Evolutionary conservation across 1,139 yeast species (phyloP).

Genomic region (Magnusiomyces ingens): DNA sequence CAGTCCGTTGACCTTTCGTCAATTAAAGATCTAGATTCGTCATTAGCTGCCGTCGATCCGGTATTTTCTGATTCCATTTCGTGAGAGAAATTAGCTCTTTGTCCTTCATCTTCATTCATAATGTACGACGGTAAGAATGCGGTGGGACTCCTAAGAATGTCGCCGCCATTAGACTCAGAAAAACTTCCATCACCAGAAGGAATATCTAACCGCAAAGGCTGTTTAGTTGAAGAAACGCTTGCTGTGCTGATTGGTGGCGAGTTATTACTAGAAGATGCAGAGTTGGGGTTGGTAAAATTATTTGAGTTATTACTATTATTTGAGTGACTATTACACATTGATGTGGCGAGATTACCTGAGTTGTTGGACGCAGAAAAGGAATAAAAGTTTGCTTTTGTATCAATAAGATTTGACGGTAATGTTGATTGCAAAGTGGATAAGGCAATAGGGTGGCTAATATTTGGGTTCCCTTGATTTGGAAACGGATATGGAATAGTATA

Average conservation of each 20-base stretch:
- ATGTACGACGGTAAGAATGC: conserved; percentile 1
- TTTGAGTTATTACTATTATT: neutral
- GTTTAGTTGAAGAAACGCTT: conserved; percentile 2
- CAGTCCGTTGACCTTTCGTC: conserved; percentile 9
- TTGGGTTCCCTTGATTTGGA: neutral
- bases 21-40: conserved; percentile 7
- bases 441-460: neutral
- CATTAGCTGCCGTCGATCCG: neutral
- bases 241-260: conserved; percentile 9
- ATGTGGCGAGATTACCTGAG: no score
- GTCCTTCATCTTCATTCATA: conserved; percentile 1
- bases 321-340: neutral
- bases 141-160: conserved; percentile 9
- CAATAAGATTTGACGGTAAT: no score
- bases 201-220: neutral
- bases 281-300: neutral
- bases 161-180: neutral
- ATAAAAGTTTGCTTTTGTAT: no score
- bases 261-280: neutral
- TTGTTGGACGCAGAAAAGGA: no score
- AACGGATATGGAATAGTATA: neutral
- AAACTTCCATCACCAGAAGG: conserved; percentile 5
- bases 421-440: no score
- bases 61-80: conserved; percentile 9
- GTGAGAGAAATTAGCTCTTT: conserved; percentile 7